Conservation (phyloP, 148 eudicot species). For the Agrostemma githago region DNA sequence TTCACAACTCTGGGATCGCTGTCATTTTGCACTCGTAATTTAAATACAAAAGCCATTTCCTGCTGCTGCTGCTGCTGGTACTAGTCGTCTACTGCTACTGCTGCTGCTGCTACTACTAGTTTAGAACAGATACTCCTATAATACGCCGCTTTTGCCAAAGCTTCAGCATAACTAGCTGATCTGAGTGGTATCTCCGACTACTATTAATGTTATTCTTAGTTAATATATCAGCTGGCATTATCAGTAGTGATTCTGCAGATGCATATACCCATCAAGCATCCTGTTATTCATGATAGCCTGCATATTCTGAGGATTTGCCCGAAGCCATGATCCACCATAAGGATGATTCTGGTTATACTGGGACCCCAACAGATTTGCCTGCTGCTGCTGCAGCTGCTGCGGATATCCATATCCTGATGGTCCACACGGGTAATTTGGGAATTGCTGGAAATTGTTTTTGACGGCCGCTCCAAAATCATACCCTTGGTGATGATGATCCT, state of each 20-base stretch:
- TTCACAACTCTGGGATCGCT: background rate
- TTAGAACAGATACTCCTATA: background rate
- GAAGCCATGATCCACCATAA: constrained; percentile 21
- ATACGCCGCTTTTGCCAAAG: background rate
- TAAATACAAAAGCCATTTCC: background rate
- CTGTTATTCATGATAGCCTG: constrained; percentile 12
- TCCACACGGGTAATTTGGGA: constrained; percentile 22
- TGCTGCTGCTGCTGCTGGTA: too few species aligned
- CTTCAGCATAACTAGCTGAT: background rate
- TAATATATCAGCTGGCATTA: background rate
- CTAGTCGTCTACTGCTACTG: too few species aligned
- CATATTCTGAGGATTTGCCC: constrained; percentile 21
- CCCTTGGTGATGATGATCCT: constrained; percentile 11
- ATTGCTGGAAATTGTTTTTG: constrained; percentile 17
- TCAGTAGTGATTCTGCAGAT: constrained; percentile 21
- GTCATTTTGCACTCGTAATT: background rate
- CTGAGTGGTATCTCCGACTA: background rate
- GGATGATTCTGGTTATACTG: constrained; percentile 25
- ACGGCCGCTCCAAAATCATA: constrained; percentile 5
- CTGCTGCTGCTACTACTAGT: background rate
- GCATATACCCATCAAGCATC: constrained; percentile 23
- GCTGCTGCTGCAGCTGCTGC: constrained; percentile 17
- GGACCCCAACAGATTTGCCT: constrained; percentile 26
- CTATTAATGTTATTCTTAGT: background rate
- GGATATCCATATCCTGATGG: constrained; percentile 26